A percentile compares a stretch with the other conserved stretches of the same genome.
Evolutionary conservation across 1,139 yeast genomes (phyloP).

Genomic region (Suhomyces bribrorum): DNA sequence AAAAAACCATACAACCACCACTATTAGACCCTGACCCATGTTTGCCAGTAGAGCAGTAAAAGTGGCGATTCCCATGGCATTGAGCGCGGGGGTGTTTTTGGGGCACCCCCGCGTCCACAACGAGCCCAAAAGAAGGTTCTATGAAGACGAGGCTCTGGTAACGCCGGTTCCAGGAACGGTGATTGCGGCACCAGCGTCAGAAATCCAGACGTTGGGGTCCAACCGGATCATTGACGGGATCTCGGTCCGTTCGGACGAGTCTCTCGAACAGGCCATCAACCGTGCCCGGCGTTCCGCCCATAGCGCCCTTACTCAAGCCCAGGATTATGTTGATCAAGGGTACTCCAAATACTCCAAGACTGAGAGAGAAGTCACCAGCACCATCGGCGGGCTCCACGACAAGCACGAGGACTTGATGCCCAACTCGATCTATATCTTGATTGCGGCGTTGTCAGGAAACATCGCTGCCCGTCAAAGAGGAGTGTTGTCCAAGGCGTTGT

Average conservation of each 20-base stretch:
- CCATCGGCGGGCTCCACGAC: conserved; percentile 69
- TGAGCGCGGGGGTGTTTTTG: conserved; percentile 4
- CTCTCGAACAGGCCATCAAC: conserved; percentile 52
- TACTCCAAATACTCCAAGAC: conserved; percentile 54
- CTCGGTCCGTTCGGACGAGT: conserved; percentile 53
- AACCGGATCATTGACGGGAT: conserved; percentile 56
- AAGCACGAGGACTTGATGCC: conserved; percentile 77
- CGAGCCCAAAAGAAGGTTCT: conserved; percentile 52
- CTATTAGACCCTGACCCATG: no score
- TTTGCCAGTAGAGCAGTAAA: conserved; percentile 15
- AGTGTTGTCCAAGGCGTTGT: conserved; percentile 53
- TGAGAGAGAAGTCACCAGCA: conserved; percentile 67
- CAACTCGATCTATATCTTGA: conserved; percentile 65
- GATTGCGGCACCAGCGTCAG: conserved; percentile 52
- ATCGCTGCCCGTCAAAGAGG: conserved; percentile 76
- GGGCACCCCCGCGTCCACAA: conserved; percentile 6
- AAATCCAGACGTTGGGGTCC: conserved; percentile 43
- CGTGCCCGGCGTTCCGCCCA: conserved; percentile 41
- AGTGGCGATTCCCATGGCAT: conserved; percentile 12
- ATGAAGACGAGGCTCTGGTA: conserved; percentile 56
- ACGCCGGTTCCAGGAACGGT: conserved; percentile 58
- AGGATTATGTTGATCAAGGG: conserved; percentile 32
- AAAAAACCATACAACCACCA: conserved; percentile 5
- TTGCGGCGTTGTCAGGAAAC: conserved; percentile 81
- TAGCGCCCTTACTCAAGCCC: conserved; percentile 18